Percentiles rank a stretch among this genome's conserved stretches.
Conservation (phyloP, 345 rosid species). For the Mallotus nudiflorus region DNA sequence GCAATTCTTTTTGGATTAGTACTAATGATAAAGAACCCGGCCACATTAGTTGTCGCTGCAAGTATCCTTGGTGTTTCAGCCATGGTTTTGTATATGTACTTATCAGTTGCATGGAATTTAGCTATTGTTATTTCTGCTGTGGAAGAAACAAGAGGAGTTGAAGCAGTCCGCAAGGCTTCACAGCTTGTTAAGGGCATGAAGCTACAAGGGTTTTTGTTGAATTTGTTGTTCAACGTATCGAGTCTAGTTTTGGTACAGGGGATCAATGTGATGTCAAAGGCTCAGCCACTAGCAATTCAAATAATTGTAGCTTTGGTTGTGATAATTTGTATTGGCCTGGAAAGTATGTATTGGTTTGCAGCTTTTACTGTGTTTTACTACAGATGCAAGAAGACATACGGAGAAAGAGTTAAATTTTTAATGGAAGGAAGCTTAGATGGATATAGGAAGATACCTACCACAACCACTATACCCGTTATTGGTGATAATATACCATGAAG, state of each 20-base stretch:
- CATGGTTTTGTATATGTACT: constrained; percentile 27
- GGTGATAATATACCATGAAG: constrained; percentile 24
- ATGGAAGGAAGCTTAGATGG: constrained; percentile 22
- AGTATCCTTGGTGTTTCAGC: constrained; percentile 14
- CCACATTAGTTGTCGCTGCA: no score
- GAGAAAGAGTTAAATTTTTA: constrained; percentile 46
- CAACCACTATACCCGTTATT: constrained; percentile 9
- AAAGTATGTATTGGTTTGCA: constrained; percentile 36
- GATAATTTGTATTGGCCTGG: constrained; percentile 21
- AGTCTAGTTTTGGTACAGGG: constrained; percentile 8
- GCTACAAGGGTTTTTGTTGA: constrained; percentile 47
- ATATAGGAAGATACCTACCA: constrained; percentile 37
- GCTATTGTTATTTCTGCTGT: constrained; percentile 56
- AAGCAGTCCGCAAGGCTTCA: constrained; percentile 61
- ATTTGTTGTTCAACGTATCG: constrained; percentile 30
- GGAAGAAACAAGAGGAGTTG: constrained; percentile 51
- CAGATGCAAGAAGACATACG: constrained; percentile 44
- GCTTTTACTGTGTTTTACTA: constrained; percentile 48
- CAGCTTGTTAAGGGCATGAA: constrained; percentile 48
- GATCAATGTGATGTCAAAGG: constrained; percentile 8
- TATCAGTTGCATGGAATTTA: constrained; percentile 48
- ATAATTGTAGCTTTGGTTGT: constrained; percentile 25
- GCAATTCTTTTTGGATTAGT: constrained; percentile 4
- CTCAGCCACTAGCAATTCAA: not conserved
- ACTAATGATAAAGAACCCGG: constrained; percentile 5